These are phyloP conservation scores for Mesembryanthemum crystallinum DNA, from an alignment of 148 eudicot species.

Conservation along the genomic window DNA sequence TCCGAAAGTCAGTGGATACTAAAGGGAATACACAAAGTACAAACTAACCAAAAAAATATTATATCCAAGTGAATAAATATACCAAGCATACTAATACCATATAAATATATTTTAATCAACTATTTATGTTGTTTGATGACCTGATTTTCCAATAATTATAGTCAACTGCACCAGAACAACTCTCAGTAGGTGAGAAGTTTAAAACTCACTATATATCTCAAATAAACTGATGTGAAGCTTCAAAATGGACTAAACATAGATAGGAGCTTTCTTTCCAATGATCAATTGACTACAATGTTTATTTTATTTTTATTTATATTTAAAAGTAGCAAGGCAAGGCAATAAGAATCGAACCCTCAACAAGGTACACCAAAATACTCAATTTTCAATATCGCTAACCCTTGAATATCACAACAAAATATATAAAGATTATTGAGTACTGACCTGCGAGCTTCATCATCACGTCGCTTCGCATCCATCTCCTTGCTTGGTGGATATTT, in stretches of 20 bases:
- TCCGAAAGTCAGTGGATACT: too few species aligned
- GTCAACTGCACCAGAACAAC: too few species aligned
- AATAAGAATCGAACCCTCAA: too few species aligned
- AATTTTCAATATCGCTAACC: background rate
- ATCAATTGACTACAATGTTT: background rate
- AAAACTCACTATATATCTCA: background rate
- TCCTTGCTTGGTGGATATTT: slow-evolving; percentile 90
- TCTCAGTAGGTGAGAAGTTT: background rate
- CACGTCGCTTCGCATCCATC: slow-evolving; percentile 95
- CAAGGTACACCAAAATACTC: background rate
- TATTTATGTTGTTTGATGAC: background rate
- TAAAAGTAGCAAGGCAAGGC: too few species aligned
- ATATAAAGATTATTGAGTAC: background rate
- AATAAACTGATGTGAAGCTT: background rate
- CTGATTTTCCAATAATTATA: too few species aligned
- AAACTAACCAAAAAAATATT: too few species aligned
- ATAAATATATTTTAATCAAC: too few species aligned
- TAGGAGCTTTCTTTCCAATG: background rate
- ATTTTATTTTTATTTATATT: too few species aligned
- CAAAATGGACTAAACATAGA: slow-evolving; percentile 2
- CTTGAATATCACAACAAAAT: background rate
- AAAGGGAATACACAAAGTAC: too few species aligned
- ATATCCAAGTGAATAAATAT: too few species aligned
- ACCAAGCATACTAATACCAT: too few species aligned
- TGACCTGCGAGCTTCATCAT: slow-evolving; percentile 87